Evolutionary conservation across 805 yeast species (phyloP).

Genomic region (Wickerhamiella occidentalis): DNA sequence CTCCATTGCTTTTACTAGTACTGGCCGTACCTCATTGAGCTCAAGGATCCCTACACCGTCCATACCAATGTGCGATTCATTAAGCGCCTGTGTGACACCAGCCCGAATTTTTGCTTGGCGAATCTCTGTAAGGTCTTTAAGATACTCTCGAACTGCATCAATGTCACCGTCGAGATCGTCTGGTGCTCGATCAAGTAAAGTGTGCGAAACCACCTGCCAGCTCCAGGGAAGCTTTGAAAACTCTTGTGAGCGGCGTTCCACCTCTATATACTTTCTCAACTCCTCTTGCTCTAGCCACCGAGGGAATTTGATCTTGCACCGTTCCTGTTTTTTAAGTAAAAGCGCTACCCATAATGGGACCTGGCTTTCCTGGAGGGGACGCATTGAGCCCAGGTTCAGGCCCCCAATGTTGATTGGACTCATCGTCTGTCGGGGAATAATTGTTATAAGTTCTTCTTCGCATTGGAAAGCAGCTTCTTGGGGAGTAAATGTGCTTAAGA

Average conservation of each 20-base stretch:
- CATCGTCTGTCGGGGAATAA: constrained; percentile 69
- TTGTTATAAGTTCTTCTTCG: constrained; percentile 60
- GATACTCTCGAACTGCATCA: constrained; percentile 51
- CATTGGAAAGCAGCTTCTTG: constrained; percentile 72
- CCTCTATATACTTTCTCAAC: constrained; percentile 48
- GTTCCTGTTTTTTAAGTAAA: constrained; percentile 67
- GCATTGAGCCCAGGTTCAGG: constrained; percentile 43
- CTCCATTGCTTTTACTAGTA: constrained; percentile 69
- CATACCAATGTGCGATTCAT: constrained; percentile 70
- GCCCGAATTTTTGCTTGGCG: constrained; percentile 68
- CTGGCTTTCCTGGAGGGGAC: constrained; percentile 53
- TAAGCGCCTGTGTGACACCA: constrained; percentile 57
- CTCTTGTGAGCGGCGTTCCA: constrained; percentile 46
- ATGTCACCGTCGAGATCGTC: constrained; percentile 71
- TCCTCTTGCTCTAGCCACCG: constrained; percentile 56
- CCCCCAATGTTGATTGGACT: constrained; percentile 55
- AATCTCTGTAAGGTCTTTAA: constrained; percentile 78
- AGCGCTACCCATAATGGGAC: constrained; percentile 86
- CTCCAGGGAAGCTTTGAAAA: constrained; percentile 63
- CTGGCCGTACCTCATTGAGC: constrained; percentile 78
- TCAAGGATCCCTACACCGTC: constrained; percentile 76
- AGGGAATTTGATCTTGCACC: constrained; percentile 79
- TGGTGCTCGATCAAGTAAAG: constrained; percentile 53
- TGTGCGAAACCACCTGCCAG: constrained; percentile 75
- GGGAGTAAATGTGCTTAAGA: constrained; percentile 14